Evolutionary conservation across 176 grass and related monocot genomes (phyloP), one percentile per base, ranked within the genome.

Genomic region (Themeda triandra): DNA sequence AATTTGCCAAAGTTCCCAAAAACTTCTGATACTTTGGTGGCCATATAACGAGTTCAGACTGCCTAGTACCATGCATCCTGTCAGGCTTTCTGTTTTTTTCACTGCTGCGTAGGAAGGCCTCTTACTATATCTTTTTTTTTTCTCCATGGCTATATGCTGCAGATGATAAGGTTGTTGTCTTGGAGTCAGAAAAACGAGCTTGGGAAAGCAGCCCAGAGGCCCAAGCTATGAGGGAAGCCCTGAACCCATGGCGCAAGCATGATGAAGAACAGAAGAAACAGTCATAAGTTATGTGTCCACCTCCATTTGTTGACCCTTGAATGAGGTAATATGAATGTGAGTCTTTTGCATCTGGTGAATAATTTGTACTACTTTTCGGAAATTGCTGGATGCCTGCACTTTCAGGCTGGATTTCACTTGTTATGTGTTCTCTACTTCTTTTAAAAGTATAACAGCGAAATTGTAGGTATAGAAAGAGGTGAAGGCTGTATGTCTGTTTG

Each of bases 111-210:
- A 21, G 18, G 18, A 21, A 53, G 49, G 49, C 6, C 18, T 8
- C 18, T 53, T 53, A 53, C 15, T 21, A 6, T 53, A 21, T 8
- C 49, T 8, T 53, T 21, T 18, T 49, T 18, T 51, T 8, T 2
- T 0, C 49, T 8, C 49, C 49, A 53, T 53, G 49, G 17, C 21
- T 53, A 53, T 53, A 3, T 53, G 49, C 49, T 53, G 8, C 49
- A 53, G 49, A 53, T 53, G 49, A 53, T 53, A 53, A 53, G 49
- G 49, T 53, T 21, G 49, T 53, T 23, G 89, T 89, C 42, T 77
- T 95, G 56, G 95, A 98, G 72, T 88, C 92, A 2, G 92, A 98
- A 78, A 94, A 98, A 84, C 77, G 90, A 79, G 95, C 92, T 29
- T 91, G 90, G 95, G 95, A 95, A 82, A 91, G 82, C 89, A 89